phyloP scores from a whole-genome alignment of 1,284 basidiomycete species.

The Rhodotorula sp. region DNA sequence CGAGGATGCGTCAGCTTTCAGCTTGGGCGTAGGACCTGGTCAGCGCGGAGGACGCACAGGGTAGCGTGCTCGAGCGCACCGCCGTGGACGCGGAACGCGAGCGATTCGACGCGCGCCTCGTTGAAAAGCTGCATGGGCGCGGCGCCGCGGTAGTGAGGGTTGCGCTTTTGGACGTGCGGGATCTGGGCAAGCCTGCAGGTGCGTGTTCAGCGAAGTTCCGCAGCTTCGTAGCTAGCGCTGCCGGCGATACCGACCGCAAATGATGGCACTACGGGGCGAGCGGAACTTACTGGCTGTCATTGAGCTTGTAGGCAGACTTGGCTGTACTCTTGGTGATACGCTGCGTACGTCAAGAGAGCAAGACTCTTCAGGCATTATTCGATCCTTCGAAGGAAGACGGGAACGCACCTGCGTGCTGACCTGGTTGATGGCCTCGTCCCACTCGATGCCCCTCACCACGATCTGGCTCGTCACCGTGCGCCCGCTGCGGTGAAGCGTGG shows the following conservation, averaged over 20 bases:
- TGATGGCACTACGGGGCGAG: background rate
- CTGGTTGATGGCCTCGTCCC: slow-evolving; percentile 8
- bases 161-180: background rate
- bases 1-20: background rate
- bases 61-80: slow-evolving; percentile 6
- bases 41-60: background rate
- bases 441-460: slow-evolving; percentile 1
- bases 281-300: background rate
- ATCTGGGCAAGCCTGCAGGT: background rate
- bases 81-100: slow-evolving; percentile 21
- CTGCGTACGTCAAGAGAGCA: background rate
- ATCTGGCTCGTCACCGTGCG: too few relatives aligned
- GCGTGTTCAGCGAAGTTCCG: too few relatives aligned
- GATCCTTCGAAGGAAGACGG: background rate
- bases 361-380: background rate
- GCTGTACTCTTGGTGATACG: slow-evolving; percentile 32
- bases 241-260: too few relatives aligned
- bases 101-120: slow-evolving; percentile 20
- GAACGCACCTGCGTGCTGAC: slow-evolving; percentile 8
- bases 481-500: too few relatives aligned
- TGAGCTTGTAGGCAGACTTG: slow-evolving; percentile 26
- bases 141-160: slow-evolving; percentile 9
- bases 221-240: too few relatives aligned
- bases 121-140: slow-evolving; percentile 18
- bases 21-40: too few relatives aligned